Conservation (phyloP, 208 protist genomes). For the Acanthamoeba divionensis region DNA sequence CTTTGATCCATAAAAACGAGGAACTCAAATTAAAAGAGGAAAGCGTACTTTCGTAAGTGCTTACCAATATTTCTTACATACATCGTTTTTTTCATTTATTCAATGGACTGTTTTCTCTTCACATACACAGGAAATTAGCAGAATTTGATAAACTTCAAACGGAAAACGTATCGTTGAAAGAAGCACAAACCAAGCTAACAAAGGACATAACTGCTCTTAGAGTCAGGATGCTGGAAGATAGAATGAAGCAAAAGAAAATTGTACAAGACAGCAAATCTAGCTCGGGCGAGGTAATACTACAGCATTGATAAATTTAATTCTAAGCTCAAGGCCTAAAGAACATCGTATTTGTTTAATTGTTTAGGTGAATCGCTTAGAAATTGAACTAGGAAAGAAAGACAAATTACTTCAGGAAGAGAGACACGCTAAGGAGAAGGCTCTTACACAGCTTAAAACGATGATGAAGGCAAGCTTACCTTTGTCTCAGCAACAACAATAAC, state of each 20-base stretch:
- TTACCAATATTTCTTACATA: too few relatives aligned
- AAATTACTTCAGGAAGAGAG: background rate
- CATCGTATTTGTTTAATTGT: background rate
- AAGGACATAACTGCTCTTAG: slow-evolving; percentile 31
- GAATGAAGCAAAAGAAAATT: background rate
- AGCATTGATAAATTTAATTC: background rate
- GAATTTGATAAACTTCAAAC: background rate
- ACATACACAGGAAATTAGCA: too few relatives aligned
- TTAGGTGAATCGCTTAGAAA: background rate
- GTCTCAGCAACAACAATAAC: too few relatives aligned
- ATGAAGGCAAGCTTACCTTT: background rate
- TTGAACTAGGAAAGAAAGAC: background rate
- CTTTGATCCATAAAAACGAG: too few relatives aligned
- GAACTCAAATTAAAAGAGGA: too few relatives aligned
- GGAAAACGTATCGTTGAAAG: background rate
- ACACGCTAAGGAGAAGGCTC: background rate
- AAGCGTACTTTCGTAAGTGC: too few relatives aligned
- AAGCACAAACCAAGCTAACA: background rate
- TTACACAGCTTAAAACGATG: slow-evolving; percentile 13
- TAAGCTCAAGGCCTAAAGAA: too few relatives aligned
- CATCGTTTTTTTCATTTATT: too few relatives aligned
- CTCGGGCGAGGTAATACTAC: too few relatives aligned
- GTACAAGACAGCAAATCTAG: too few relatives aligned
- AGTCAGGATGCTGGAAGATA: background rate
- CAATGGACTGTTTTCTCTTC: too few relatives aligned